Evolutionary conservation across 345 rosid genomes (phyloP).

Genomic region (Melaleuca quinquenervia): DNA sequence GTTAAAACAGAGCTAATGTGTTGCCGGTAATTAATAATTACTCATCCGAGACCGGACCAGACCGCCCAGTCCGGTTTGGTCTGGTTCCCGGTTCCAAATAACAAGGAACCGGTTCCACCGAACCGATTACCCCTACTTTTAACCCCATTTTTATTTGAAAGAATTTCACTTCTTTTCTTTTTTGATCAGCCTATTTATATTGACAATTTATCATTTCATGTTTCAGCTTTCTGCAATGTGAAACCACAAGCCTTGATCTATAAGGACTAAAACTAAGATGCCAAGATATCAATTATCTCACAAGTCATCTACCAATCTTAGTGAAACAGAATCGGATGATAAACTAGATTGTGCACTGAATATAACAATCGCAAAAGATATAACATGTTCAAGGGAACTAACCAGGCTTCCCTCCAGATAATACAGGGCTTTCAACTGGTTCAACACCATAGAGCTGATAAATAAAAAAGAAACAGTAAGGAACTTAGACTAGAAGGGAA

Average conservation of each 20-base stretch:
- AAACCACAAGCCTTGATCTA: neutral
- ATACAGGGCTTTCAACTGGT: constrained; percentile 72
- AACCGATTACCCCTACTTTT: neutral
- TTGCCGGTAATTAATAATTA: too few species aligned
- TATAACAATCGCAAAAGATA: neutral
- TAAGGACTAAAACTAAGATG: neutral
- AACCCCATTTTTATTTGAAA: neutral
- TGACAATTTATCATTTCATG: neutral
- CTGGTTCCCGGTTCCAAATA: too few species aligned
- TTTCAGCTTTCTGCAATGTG: neutral
- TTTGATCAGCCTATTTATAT: neutral
- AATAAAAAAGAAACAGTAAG: neutral
- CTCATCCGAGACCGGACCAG: too few species aligned
- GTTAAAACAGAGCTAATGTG: too few species aligned
- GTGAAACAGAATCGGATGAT: neutral
- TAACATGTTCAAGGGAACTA: neutral
- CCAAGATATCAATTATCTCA: neutral
- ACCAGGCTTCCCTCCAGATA: constrained; percentile 93
- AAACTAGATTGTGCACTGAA: neutral
- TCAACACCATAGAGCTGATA: constrained; percentile 72
- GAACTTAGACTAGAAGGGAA: neutral
- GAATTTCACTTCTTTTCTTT: neutral
- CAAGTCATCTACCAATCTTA: neutral
- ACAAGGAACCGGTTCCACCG: too few species aligned
- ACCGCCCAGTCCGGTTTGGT: too few species aligned